Conservation (phyloP, 768 basidiomycete genomes). For the Lactarius psammicola region DNA sequence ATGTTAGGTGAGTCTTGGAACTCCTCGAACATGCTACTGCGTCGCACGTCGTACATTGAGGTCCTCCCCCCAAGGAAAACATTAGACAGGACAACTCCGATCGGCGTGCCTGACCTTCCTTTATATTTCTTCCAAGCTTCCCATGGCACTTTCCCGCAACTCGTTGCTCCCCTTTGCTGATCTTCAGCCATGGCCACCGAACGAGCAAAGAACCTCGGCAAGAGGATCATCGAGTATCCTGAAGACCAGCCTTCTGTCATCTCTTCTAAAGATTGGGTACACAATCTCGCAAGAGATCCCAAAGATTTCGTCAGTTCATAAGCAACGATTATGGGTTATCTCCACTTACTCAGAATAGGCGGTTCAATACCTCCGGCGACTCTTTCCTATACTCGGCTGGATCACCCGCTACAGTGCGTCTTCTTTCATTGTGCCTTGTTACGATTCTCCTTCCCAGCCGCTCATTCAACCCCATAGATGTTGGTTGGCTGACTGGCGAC, state of each 20-base stretch:
- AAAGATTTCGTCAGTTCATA: conserved; percentile 46
- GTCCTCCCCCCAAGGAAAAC: not conserved
- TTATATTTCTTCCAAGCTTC: conserved; percentile 7
- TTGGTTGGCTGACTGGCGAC: conserved; percentile 83
- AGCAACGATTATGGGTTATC: conserved; percentile 6
- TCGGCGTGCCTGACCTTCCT: not conserved
- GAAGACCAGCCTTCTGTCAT: conserved; percentile 59
- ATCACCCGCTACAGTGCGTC: conserved; percentile 78
- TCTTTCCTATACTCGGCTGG: conserved; percentile 89
- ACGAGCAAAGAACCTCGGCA: conserved; percentile 48
- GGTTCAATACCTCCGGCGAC: conserved; percentile 57
- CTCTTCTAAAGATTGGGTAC: conserved; percentile 56
- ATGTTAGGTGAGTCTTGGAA: not conserved
- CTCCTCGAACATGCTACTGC: not conserved
- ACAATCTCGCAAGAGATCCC: conserved; percentile 44
- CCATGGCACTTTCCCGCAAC: not conserved
- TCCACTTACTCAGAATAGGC: conserved; percentile 41
- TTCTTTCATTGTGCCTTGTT: conserved; percentile 12
- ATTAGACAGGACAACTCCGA: not conserved
- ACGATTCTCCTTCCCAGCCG: not conserved
- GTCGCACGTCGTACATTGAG: not conserved
- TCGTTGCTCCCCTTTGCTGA: conserved; percentile 7
- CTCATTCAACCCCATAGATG: conserved; percentile 26
- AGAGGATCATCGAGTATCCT: conserved; percentile 58
- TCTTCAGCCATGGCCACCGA: conserved; percentile 37